Conservation (phyloP, 495 filamentous ascomycete species). For the Penicillium daleae region DNA sequence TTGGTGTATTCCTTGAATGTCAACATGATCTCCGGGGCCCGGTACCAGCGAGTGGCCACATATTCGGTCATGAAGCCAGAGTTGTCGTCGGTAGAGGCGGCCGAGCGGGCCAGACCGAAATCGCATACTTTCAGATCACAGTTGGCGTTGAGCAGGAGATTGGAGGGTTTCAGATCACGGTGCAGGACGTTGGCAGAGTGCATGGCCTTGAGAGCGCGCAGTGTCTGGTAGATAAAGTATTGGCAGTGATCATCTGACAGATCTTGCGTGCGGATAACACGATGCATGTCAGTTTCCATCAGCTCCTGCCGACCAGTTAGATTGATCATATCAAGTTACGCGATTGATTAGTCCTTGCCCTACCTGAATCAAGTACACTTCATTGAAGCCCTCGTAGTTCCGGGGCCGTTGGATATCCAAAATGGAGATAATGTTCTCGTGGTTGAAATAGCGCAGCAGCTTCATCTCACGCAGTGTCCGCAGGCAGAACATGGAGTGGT, state of each 20-base stretch:
- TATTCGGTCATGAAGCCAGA: conserved; percentile 99
- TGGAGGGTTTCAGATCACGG: conserved; percentile 96
- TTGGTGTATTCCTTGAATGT: conserved; percentile 99
- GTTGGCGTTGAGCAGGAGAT: conserved; percentile 96
- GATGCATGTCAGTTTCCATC: conserved; percentile 99
- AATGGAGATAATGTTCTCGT: conserved; percentile 99
- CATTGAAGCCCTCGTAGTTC: conserved; percentile 93
- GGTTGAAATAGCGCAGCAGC: conserved; percentile 98
- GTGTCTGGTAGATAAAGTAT: conserved; percentile 99
- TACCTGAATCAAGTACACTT: conserved; percentile 99
- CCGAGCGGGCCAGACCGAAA: conserved; percentile 92
- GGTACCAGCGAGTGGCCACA: conserved; percentile 98
- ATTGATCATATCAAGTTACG: not conserved
- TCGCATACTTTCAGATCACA: conserved; percentile 99
- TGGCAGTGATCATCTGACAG: conserved; percentile 99
- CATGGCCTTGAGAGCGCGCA: conserved; percentile 98
- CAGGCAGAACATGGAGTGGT: conserved; percentile 99
- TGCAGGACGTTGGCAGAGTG: conserved; percentile 99
- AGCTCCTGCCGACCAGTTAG: conserved; percentile 67
- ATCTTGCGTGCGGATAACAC: conserved; percentile 98
- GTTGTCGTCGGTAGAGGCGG: conserved; percentile 94
- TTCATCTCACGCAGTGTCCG: conserved; percentile 99
- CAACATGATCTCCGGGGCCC: conserved; percentile 99
- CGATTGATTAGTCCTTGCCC: conserved; percentile 12
- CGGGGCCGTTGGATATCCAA: conserved; percentile 98